These are phyloP conservation scores for Phytophthora sansomeana DNA, from an alignment of 352 stramenopile genomes.

Conservation along the genomic window DNA sequence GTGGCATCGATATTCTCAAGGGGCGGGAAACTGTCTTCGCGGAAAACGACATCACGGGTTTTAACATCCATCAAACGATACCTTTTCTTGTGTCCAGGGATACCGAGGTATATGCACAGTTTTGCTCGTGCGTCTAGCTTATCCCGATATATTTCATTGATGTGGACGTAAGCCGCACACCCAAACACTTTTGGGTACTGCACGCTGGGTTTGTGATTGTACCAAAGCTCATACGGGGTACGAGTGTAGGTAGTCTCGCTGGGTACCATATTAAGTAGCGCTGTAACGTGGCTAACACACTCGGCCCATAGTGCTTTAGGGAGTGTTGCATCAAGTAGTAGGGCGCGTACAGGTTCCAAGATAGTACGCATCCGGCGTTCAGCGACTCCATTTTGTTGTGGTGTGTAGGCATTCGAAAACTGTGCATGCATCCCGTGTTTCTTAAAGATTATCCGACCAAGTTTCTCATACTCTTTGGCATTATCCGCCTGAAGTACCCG, in stretches of 20 bases:
- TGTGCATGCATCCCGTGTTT: constrained; percentile 27
- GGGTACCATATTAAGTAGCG: constrained; percentile 9
- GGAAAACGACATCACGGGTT: constrained; percentile 11
- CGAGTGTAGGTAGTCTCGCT: neutral
- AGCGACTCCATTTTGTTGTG: constrained; percentile 25
- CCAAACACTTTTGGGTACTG: constrained; percentile 10
- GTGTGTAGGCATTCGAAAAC: constrained; percentile 21
- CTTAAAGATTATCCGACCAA: constrained; percentile 11
- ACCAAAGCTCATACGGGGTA: constrained; percentile 10
- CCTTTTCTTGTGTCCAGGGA: constrained; percentile 1
- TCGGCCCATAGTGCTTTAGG: constrained; percentile 13
- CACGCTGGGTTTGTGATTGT: constrained; percentile 3
- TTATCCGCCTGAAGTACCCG: constrained; percentile 11
- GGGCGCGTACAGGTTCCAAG: constrained; percentile 11
- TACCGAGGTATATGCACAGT: constrained; percentile 5
- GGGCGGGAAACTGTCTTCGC: constrained; percentile 2
- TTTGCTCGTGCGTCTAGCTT: constrained; percentile 10
- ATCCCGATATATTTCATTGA: constrained; percentile 3
- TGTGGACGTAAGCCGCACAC: constrained; percentile 1
- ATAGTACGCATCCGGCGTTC: constrained; percentile 26
- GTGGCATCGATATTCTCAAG: neutral
- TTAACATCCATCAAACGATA: constrained; percentile 13
- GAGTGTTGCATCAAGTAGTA: neutral
- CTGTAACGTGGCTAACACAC: constrained; percentile 13
- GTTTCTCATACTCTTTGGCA: constrained; percentile 20